Percentiles rank a stretch among this genome's conserved stretches.
Conservation (phyloP, 805 yeast genomes). For the Groenewaldozyma salmanticensis region DNA sequence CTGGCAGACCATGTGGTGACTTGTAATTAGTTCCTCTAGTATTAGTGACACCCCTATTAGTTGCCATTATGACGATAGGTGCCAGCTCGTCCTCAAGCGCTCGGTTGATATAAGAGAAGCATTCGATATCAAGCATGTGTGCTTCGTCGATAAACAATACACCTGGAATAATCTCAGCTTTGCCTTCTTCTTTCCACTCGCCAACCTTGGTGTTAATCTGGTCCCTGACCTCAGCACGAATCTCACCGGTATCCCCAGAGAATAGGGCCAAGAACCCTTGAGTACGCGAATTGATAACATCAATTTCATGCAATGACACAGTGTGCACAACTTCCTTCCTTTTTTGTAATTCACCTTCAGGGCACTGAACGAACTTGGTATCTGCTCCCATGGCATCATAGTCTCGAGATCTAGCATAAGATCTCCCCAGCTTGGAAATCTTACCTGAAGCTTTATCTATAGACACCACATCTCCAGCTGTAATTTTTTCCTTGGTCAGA, state of each 20-base stretch:
- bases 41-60: constrained; percentile 89
- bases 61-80: constrained; percentile 96
- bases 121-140: constrained; percentile 95
- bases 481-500: constrained; percentile 84
- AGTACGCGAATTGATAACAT: constrained; percentile 92
- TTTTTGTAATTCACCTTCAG: constrained; percentile 96
- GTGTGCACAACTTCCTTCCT: constrained; percentile 95
- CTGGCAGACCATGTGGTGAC: constrained; percentile 96
- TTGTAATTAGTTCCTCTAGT: constrained; percentile 90
- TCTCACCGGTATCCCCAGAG: constrained; percentile 97
- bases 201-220: constrained; percentile 95
- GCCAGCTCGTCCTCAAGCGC: constrained; percentile 95
- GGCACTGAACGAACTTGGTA: constrained; percentile 94
- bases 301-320: constrained; percentile 95
- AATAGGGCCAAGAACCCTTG: constrained; percentile 95
- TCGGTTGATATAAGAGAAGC: constrained; percentile 88
- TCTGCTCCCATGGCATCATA: constrained; percentile 99
- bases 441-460: constrained; percentile 95
- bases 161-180: constrained; percentile 94
- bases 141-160: constrained; percentile 96
- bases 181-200: constrained; percentile 98
- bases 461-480: constrained; percentile 94
- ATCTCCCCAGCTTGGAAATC: constrained; percentile 87
- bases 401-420: constrained; percentile 92
- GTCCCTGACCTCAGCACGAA: constrained; percentile 87